Conservation (phyloP, 192 early-diverging fungal genomes). For the Ambispora gerdemannii region DNA sequence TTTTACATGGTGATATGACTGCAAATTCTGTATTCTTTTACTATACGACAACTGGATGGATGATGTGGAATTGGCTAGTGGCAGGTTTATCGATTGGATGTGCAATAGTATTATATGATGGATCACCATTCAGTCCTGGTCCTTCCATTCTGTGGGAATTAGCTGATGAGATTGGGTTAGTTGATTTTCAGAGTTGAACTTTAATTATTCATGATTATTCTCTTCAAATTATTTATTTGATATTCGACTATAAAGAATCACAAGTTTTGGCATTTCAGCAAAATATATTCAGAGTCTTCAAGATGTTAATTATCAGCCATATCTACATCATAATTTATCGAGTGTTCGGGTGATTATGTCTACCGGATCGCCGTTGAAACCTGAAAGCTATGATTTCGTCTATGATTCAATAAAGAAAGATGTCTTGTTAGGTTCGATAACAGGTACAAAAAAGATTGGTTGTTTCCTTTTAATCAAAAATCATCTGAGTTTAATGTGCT, state of each 20-base stretch:
- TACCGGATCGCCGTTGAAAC: constrained; percentile 92
- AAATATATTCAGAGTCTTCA: constrained; percentile 92
- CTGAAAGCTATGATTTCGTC: constrained; percentile 90
- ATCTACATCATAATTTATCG: constrained; percentile 56
- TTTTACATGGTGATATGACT: constrained; percentile 76
- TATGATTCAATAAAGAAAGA: constrained; percentile 82
- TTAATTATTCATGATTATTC: not conserved
- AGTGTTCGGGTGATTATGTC: constrained; percentile 79
- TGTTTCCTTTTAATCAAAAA: too few relatives aligned
- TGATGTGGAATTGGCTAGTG: constrained; percentile 99
- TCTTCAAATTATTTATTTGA: not conserved
- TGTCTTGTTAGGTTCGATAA: constrained; percentile 88
- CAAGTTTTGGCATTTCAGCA: constrained; percentile 90
- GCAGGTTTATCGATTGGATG: constrained; percentile 72
- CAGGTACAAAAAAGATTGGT: constrained; percentile 50
- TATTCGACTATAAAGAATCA: constrained; percentile 51
- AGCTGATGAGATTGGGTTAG: constrained; percentile 60
- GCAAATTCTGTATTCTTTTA: constrained; percentile 83
- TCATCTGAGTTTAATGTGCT: too few relatives aligned
- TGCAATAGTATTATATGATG: constrained; percentile 87
- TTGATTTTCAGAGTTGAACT: not conserved
- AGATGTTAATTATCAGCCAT: constrained; percentile 67
- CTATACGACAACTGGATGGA: constrained; percentile 90
- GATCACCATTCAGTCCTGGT: constrained; percentile 88
- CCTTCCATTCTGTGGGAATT: constrained; percentile 74